These are phyloP conservation scores for Oryza longistaminata DNA, from an alignment of 176 grass and related monocot species.

Conservation along the genomic window DNA sequence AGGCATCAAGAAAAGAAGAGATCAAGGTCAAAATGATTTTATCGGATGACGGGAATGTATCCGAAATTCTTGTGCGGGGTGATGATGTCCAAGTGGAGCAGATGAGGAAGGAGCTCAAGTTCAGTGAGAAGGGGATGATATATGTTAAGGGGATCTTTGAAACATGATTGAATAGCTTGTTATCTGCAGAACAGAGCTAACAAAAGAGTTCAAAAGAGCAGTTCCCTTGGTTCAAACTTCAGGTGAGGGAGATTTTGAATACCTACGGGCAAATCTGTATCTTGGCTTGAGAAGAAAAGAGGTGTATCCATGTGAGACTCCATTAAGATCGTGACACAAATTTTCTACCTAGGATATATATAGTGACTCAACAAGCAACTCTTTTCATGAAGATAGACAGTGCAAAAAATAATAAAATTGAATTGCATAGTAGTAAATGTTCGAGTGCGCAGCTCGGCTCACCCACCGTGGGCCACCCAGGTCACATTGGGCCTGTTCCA, in stretches of 20 bases:
- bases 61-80: slow-evolving; percentile 72
- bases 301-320: slow-evolving; percentile 1
- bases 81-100: slow-evolving; percentile 88
- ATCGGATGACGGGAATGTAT: slow-evolving; percentile 51
- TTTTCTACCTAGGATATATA: not conserved
- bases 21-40: slow-evolving; percentile 91
- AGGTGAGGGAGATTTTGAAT: not conserved
- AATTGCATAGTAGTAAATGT: no score
- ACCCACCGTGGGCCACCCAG: no score
- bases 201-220: not conserved
- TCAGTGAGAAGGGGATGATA: slow-evolving; percentile 89
- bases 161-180: slow-evolving; percentile 29
- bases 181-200: not conserved
- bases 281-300: slow-evolving; percentile 37
- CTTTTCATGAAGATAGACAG: not conserved
- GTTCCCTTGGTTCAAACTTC: not conserved
- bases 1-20: slow-evolving; percentile 89
- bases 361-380: slow-evolving; percentile 29
- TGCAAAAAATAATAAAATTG: not conserved
- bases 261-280: slow-evolving; percentile 47
- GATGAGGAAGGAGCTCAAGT: slow-evolving; percentile 82
- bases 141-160: slow-evolving; percentile 96
- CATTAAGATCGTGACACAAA: not conserved
- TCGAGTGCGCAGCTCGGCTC: no score
- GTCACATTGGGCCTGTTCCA: no score